Conservation (phyloP, 108 stramenopile genomes). For the Cyclotella cryptica region DNA sequence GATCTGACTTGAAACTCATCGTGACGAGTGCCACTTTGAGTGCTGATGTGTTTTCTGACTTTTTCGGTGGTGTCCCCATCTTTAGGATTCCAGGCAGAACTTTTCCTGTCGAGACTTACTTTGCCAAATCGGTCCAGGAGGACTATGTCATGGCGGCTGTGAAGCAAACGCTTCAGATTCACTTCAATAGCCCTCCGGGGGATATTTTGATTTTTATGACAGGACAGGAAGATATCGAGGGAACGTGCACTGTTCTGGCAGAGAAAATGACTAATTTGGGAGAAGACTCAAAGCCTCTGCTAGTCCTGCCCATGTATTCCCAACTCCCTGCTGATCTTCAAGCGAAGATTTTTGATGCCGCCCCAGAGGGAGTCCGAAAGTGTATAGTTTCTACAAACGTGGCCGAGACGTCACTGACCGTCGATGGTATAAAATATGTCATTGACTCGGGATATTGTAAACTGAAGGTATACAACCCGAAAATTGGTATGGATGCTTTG, state of each 20-base stretch:
- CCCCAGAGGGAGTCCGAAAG: slow-evolving; percentile 92
- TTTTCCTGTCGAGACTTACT: slow-evolving; percentile 95
- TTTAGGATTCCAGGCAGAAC: slow-evolving; percentile 93
- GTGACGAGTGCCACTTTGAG: slow-evolving; percentile 98
- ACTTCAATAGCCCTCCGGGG: slow-evolving; percentile 96
- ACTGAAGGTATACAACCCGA: slow-evolving; percentile 99
- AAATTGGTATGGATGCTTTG: slow-evolving; percentile 99
- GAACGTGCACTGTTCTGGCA: slow-evolving; percentile 93
- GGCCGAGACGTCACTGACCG: slow-evolving; percentile 98
- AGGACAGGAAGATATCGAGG: slow-evolving; percentile 99
- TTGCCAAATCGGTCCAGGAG: slow-evolving; percentile 90
- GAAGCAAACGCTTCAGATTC: slow-evolving; percentile 97
- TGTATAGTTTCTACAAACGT: slow-evolving; percentile 99
- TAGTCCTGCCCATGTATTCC: slow-evolving; percentile 98
- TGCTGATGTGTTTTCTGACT: slow-evolving; percentile 93
- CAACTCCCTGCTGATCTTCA: slow-evolving; percentile 99
- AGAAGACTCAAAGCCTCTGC: slow-evolving; percentile 86
- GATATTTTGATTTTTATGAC: slow-evolving; percentile 99
- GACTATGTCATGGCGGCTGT: slow-evolving; percentile 99
- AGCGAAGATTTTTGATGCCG: slow-evolving; percentile 97
- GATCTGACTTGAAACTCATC: slow-evolving; percentile 96
- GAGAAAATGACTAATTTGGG: slow-evolving; percentile 91
- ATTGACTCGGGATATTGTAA: slow-evolving; percentile 97
- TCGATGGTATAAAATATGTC: slow-evolving; percentile 96
- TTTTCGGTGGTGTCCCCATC: slow-evolving; percentile 97